These are phyloP conservation scores for Croton setiger DNA, from an alignment of 441 rosid species.

Conservation along the genomic window DNA sequence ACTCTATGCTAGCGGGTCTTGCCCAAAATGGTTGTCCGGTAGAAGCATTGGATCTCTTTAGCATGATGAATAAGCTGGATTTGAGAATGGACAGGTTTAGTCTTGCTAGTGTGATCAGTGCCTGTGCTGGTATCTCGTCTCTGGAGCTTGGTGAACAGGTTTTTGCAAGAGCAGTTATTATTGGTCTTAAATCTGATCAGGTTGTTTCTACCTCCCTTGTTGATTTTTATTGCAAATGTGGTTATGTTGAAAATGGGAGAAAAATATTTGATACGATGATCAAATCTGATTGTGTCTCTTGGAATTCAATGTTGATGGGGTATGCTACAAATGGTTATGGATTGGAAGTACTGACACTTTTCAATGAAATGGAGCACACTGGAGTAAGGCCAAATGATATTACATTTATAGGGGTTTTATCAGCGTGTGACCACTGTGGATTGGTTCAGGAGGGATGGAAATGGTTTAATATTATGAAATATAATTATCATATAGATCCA, in stretches of 20 bases:
- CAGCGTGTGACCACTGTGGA: conserved; percentile 87
- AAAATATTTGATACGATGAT: conserved; percentile 56
- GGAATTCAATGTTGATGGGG: conserved; percentile 84
- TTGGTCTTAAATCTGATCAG: conserved; percentile 64
- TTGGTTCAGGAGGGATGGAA: conserved; percentile 64
- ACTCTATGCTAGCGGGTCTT: conserved; percentile 70
- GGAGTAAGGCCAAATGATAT: conserved; percentile 43
- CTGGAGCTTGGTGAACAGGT: conserved; percentile 74
- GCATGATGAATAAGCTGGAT: conserved; percentile 53
- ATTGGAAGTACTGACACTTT: conserved; percentile 51
- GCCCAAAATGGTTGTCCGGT: conserved; percentile 64
- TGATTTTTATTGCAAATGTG: conserved; percentile 88
- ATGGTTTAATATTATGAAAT: conserved; percentile 59
- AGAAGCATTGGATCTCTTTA: conserved; percentile 60
- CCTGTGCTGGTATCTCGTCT: conserved; percentile 65
- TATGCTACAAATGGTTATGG: conserved; percentile 80
- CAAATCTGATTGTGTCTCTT: conserved; percentile 57
- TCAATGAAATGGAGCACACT: conserved; percentile 58
- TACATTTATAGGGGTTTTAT: conserved; percentile 59
- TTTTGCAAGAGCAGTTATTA: conserved; percentile 48
- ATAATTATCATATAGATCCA: conserved; percentile 49
- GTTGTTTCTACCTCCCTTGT: conserved; percentile 68
- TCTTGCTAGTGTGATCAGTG: conserved; percentile 61
- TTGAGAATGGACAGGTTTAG: conserved; percentile 60
- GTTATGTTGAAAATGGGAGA: conserved; percentile 57